These are phyloP conservation scores for Aspergillus intermedius DNA, from an alignment of 2,329 filamentous ascomycete species.

Conservation along the genomic window DNA sequence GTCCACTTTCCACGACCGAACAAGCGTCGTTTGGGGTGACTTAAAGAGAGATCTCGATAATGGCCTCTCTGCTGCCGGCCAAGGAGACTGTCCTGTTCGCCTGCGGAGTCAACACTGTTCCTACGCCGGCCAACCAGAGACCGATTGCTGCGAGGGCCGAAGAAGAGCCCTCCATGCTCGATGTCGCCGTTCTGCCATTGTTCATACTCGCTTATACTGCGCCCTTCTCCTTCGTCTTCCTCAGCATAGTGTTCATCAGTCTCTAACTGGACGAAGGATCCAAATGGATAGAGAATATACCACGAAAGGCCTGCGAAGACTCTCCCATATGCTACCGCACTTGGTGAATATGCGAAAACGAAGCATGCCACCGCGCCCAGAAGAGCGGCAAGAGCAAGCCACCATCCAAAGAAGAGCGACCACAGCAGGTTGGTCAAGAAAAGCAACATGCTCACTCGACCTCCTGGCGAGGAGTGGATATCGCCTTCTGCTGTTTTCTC, in stretches of 20 bases:
- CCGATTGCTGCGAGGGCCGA: conserved; percentile 69
- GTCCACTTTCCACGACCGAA: conserved; percentile 97
- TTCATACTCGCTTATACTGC: conserved; percentile 97
- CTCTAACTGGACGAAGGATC: conserved; percentile 87
- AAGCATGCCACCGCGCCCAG: conserved; percentile 72
- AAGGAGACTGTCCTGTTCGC: conserved; percentile 85
- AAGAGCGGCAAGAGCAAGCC: conserved; percentile 73
- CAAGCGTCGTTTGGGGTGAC: conserved; percentile 66
- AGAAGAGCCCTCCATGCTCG: conserved; percentile 92
- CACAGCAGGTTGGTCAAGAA: conserved; percentile 83
- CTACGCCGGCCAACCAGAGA: conserved; percentile 81
- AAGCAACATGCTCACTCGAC: conserved; percentile 75
- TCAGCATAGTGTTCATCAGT: conserved; percentile 91
- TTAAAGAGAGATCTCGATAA: conserved; percentile 35
- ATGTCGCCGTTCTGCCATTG: conserved; percentile 98
- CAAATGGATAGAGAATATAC: conserved; percentile 94
- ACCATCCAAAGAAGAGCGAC: conserved; percentile 93
- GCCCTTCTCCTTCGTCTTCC: conserved; percentile 89
- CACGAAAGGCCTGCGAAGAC: conserved; percentile 76
- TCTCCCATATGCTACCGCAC: conserved; percentile 76
- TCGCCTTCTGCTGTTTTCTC: conserved; percentile 94
- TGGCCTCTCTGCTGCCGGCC: conserved; percentile 56
- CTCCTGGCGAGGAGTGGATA: conserved; percentile 90
- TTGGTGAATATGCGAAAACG: conserved; percentile 68
- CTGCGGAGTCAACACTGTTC: conserved; percentile 79